Base-by-base conservation (phyloP, 164 flowering plant species). In the Dillenia suffruticosa region DNA sequence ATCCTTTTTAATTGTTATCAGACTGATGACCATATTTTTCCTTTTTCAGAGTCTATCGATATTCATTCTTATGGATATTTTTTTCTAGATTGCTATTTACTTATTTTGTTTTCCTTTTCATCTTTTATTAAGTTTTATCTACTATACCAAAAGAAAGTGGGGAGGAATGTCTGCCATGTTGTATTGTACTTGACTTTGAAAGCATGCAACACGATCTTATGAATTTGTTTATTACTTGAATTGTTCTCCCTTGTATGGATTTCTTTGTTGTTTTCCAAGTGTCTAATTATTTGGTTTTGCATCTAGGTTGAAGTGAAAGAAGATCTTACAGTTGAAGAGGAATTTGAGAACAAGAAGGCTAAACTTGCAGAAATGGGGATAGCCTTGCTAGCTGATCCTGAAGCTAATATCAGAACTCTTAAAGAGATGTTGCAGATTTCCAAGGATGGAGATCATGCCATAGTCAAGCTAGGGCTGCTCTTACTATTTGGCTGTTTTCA, bases 321-420 rank as follows among this genome's bases (percentile, higher is more conserved):
- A 68, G 98, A 95, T 43, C 91, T 95, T 19, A 76, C 89, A 22
- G 84, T 85, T 65, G 96, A 85, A 75, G 92, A 87, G 69, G 54
- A 68, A 32, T 74, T 61, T 65, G 76, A 77, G 62, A 79, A 49
- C 49, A 95, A 90, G 79, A 86, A 82, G 75, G 60, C 44, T 61
- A 92, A 76, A 70, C 79, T 95, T 62, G 99, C 98, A 49, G 99
- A 95, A 67, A 64, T 90, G 56, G 97, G 97, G 74, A 82, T 77
- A 51, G 69, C 81, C 5, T 73, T 95, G 72, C 89, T 92, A 62
- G 75, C 77, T 10, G 93, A 92, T 77, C 99, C 99, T 32, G 96
- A 88, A 63, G 65, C 89, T 22, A 87, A 90, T 67, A 87, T 95
- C 22, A 90, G 79, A 76, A 75, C 70, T 64, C 66, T 95, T 19